Base-by-base conservation (phyloP, 257 asterid species). In the Gynochthodes officinalis region DNA sequence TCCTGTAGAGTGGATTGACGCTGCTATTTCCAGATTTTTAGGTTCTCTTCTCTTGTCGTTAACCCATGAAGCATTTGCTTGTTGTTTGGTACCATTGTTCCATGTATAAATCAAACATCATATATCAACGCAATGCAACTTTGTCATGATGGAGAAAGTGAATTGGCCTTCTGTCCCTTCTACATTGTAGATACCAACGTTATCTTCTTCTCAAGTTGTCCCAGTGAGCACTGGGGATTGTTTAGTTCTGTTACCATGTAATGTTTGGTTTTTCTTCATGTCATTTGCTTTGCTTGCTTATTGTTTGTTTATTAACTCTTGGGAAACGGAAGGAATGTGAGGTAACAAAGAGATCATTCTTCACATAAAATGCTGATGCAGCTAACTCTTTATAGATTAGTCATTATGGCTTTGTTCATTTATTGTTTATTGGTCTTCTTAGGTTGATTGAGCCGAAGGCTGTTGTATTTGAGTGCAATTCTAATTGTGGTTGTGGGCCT, bases 401-500 rank as follows among this genome's bases (percentile, higher is more conserved):
- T 35, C n/a, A 1, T 16, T 11, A 40, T 52, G 40, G 18, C 60
- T 48, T 52, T 59, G 13, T 49, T 35, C 19, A 2, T 30, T 35
- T 50, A 14, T 4, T 68, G 37, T 39, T 28, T 27, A 23, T 69
- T 27, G 59, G 37, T 53, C 37, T 68, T 72, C 72, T 14, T 76
- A 86, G 91, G 78, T 58, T 93, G n/a, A 82, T 88, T 58, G 98
- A 91, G 76, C 89, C 98, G 35, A 92, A 88, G 79, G 90, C 86
- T 1, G 93, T 89, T 53, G 96, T 93, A 16, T 92, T 92, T 75
- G 97, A 92, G 69, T 92, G 97, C 46, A 96, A 96, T 64, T 85
- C 93, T 42, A 81, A 78, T 60, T 92, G 97, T 77, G 84, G 91
- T 25, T 92, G 97, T 63, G 97, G 93, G 48, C 86, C 92, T 59